Conservation (phyloP, 1,284 basidiomycete species). For the Boletus sp. region DNA sequence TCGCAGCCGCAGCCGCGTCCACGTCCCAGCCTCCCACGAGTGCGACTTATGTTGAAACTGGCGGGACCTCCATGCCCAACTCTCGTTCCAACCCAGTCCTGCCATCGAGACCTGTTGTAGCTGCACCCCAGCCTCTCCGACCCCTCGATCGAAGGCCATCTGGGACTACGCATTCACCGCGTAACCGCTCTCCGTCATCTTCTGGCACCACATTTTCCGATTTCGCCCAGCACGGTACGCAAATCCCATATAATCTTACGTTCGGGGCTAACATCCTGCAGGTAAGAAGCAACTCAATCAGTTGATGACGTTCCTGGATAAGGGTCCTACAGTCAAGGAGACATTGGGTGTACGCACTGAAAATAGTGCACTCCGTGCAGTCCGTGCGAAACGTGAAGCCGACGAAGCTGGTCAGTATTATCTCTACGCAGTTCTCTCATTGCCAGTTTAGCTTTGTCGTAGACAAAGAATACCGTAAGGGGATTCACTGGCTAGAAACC, state of each 20-base stretch:
- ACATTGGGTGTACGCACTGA: conserved; percentile 58
- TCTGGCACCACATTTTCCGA: conserved; percentile 73
- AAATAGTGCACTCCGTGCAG: conserved; percentile 67
- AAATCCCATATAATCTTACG: not conserved
- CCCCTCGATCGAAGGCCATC: conserved; percentile 77
- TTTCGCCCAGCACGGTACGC: conserved; percentile 73
- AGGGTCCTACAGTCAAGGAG: conserved; percentile 64
- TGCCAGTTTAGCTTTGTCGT: conserved; percentile 17
- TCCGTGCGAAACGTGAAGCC: conserved; percentile 85
- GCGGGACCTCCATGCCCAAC: conserved; percentile 34
- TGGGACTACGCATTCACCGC: conserved; percentile 51
- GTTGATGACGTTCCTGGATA: conserved; percentile 77
- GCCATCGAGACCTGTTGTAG: conserved; percentile 49
- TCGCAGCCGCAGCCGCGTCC: conserved; percentile 47
- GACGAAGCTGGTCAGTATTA: conserved; percentile 80
- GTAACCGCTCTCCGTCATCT: conserved; percentile 73
- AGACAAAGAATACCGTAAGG: conserved; percentile 94
- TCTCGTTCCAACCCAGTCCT: conserved; percentile 41
- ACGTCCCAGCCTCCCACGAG: conserved; percentile 34
- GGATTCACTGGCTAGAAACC: conserved; percentile 93
- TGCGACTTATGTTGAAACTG: conserved; percentile 22
- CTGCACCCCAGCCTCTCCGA: conserved; percentile 69
- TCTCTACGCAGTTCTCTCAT: conserved; percentile 3
- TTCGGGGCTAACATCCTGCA: conserved; percentile 32
- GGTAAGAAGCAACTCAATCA: conserved; percentile 81